These are phyloP conservation scores for Desmodesmus armatus DNA, from an alignment of 139 green algal species.

Conservation along the genomic window DNA sequence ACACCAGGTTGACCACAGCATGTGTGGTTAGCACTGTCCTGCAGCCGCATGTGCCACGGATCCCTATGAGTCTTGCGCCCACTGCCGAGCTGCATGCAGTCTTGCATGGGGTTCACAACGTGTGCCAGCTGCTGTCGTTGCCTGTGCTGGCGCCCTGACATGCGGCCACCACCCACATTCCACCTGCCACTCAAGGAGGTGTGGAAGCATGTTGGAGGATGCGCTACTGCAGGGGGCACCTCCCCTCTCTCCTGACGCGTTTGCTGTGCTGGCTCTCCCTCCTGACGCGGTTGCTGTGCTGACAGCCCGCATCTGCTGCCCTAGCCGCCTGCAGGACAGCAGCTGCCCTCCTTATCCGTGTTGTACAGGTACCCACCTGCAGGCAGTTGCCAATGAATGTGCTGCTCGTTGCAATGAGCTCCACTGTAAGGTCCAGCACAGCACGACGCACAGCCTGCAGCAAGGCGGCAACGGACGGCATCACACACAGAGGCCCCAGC, in stretches of 20 bases:
- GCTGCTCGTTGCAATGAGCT: conserved; percentile 75
- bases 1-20: background rate
- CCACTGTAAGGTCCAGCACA: conserved; percentile 69
- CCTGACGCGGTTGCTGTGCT: background rate
- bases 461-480: no score
- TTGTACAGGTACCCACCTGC: conserved; percentile 60
- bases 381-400: conserved; percentile 74
- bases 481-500: background rate
- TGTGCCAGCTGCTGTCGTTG: background rate
- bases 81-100: background rate
- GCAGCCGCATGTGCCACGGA: background rate
- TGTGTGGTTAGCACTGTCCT: background rate
- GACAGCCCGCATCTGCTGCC: background rate
- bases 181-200: no score
- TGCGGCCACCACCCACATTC: no score
- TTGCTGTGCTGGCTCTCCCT: no score
- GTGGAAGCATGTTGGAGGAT: no score
- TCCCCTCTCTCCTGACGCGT: background rate
- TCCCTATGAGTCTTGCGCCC: no score
- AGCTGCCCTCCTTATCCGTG: background rate
- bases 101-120: background rate
- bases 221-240: no score
- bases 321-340: background rate
- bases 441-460: conserved; percentile 60
- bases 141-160: background rate